phyloP scores from a whole-genome alignment of 345 rosid species.

The Salix dunnii region DNA sequence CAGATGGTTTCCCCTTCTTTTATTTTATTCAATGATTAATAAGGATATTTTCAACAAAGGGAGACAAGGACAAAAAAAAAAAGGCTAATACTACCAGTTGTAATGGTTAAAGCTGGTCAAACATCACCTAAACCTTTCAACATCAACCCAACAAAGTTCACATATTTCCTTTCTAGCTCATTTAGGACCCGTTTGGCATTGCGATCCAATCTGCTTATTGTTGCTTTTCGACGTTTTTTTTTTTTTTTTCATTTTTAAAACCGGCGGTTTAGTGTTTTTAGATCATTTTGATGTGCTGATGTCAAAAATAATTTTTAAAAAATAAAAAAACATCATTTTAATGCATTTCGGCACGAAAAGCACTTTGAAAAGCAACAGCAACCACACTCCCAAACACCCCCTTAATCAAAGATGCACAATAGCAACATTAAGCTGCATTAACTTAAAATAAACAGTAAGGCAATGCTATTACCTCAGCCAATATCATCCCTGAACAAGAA shows the following conservation, averaged over 20 bases:
- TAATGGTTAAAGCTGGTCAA: neutral
- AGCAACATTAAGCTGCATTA: neutral
- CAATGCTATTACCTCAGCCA: neutral
- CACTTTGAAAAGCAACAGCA: too few relatives aligned
- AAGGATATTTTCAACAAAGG: neutral
- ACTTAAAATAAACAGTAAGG: neutral
- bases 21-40: neutral
- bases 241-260: too few relatives aligned
- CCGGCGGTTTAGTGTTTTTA: too few relatives aligned
- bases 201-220: too few relatives aligned
- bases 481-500: neutral
- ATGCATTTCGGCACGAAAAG: too few relatives aligned
- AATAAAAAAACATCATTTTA: too few relatives aligned
- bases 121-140: neutral
- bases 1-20: neutral
- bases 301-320: too few relatives aligned
- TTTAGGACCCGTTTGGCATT: too few relatives aligned
- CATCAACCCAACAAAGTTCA: neutral
- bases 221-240: too few relatives aligned
- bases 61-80: neutral
- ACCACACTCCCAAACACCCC: too few relatives aligned
- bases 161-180: neutral
- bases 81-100: neutral
- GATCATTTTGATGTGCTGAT: too few relatives aligned
- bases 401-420: neutral